Percentiles rank a stretch among this genome's conserved stretches.
These are phyloP conservation scores for Hysterium pulicare DNA, from an alignment of 2,329 filamentous ascomycete genomes.

Conservation along the genomic window DNA sequence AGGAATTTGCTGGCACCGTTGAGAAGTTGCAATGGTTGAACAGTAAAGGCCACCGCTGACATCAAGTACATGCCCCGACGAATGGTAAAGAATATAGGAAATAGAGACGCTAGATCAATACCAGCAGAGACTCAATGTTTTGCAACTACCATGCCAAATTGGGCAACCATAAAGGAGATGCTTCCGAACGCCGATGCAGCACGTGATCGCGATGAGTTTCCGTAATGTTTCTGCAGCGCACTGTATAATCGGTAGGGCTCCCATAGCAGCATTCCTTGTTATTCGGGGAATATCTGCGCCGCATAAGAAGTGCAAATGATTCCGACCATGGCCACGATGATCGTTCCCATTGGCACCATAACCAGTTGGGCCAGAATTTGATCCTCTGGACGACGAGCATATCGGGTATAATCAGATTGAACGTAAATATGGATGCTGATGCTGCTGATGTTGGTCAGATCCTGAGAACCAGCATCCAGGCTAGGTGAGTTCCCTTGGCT, in stretches of 20 bases:
- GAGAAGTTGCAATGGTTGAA: conserved; percentile 53
- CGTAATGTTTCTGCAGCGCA: conserved; percentile 18
- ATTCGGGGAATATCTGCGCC: conserved; percentile 15
- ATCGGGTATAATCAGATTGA: conserved; percentile 32
- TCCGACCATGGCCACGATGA: conserved; percentile 24
- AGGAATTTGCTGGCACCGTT: conserved; percentile 47
- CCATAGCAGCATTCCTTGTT: conserved; percentile 19
- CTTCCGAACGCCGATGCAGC: conserved; percentile 48
- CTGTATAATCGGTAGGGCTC: conserved; percentile 25
- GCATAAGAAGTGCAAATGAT: conserved; percentile 31
- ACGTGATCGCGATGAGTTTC: conserved; percentile 30
- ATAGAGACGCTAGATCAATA: conserved; percentile 54
- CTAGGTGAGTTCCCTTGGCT: too few species aligned
- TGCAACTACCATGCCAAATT: conserved; percentile 45
- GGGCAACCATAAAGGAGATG: conserved; percentile 43
- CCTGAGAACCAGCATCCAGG: conserved; percentile 15
- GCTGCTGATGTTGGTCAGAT: conserved; percentile 27
- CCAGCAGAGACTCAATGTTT: conserved; percentile 51
- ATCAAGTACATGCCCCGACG: conserved; percentile 52
- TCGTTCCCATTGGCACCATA: conserved; percentile 24
- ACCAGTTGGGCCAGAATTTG: conserved; percentile 20
- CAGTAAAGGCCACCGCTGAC: conserved; percentile 43
- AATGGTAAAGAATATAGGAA: conserved; percentile 55
- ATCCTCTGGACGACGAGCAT: conserved; percentile 16
- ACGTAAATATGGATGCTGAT: conserved; percentile 10